Base-by-base conservation (phyloP, 495 filamentous ascomycete genomes). In the Penicillium longicatenatum region DNA sequence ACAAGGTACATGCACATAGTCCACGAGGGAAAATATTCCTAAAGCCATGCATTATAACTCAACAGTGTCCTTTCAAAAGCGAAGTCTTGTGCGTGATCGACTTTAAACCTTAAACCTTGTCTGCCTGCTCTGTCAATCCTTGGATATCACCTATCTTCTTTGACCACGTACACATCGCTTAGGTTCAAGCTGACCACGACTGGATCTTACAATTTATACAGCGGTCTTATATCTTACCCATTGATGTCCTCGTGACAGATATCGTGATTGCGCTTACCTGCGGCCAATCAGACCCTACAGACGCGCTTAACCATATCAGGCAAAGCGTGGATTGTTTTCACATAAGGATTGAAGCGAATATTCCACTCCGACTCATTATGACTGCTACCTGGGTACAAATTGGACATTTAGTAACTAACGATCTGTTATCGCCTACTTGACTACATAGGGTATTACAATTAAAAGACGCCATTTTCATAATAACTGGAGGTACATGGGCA, bases 271-370 rank as follows among this genome's bases (percentile, higher is more conserved):
- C 37, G 37, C 16, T 16, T 39, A 1, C 16, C 24, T 0, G 24
- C 19, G n/a, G 24, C 52, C 52, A 54, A 54, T 54, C 26, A 46
- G n/a, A 46, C 17, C 12, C 12, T n/a, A 6, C 24, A 24, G 24
- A n/a, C 17, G 16, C 17, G 16, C 20, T 35, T 52, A 43, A 12
- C 50, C 35, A 24, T 9, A 52, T 52, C 4, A 8, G 50, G 50
- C 4, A 41, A 39, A 41, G 37, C 20, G 50, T 10, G 14, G 4
- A 21, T 48, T 22, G n/a, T 37, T 46, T 24, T 9, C 26, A 24
- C 47, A 22, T 33, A 17, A 37, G 3, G 14, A 12, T 20, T 10
- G 5, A 35, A 29, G 47, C 14, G 44, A 26, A 3, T 16, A 20
- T 26, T 26, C 26, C 7, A 26, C 26, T 4, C 7, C 26, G 3